Percentiles rank a stretch among this genome's conserved stretches.
These are phyloP conservation scores for Coniferiporia weirii DNA, from an alignment of 1,284 basidiomycete species.

Conservation along the genomic window DNA sequence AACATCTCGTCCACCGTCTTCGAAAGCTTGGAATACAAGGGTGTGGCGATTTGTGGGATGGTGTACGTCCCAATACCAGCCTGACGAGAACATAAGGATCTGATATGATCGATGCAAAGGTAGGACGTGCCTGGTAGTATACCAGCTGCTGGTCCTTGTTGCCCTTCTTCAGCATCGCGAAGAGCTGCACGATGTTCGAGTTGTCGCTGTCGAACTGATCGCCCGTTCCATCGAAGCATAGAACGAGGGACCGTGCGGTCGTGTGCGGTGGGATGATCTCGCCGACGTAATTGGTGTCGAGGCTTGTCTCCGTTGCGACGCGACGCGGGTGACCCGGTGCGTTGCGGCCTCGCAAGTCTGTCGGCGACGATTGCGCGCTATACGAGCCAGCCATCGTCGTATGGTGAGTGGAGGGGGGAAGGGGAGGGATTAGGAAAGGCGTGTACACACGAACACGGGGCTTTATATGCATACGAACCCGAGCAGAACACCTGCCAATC, in stretches of 20 bases:
- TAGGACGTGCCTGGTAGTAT: conserved; percentile 3
- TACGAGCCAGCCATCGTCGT: neutral
- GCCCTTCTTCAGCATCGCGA: conserved; percentile 4
- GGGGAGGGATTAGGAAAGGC: neutral
- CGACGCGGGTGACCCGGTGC: neutral
- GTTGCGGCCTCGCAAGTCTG: neutral
- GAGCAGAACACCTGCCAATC: too few species aligned
- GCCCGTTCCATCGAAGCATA: conserved; percentile 24
- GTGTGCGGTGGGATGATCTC: conserved; percentile 4
- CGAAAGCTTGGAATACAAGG: conserved; percentile 26
- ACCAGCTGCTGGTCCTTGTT: conserved; percentile 5
- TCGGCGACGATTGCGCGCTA: neutral
- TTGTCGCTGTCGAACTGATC: conserved; percentile 22
- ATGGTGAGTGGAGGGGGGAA: neutral
- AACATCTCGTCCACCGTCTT: conserved; percentile 2
- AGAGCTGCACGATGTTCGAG: conserved; percentile 11
- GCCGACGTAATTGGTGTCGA: conserved; percentile 4
- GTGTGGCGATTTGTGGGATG: conserved; percentile 37
- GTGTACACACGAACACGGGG: neutral
- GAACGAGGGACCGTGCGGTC: conserved; percentile 13
- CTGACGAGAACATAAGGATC: conserved; percentile 24
- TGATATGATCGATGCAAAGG: neutral
- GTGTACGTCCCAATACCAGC: conserved; percentile 50
- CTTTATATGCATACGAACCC: neutral
- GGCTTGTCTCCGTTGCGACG: conserved; percentile 5